Base-by-base conservation (phyloP, 306 rosid species). In the Gastrolobium bilobum region DNA sequence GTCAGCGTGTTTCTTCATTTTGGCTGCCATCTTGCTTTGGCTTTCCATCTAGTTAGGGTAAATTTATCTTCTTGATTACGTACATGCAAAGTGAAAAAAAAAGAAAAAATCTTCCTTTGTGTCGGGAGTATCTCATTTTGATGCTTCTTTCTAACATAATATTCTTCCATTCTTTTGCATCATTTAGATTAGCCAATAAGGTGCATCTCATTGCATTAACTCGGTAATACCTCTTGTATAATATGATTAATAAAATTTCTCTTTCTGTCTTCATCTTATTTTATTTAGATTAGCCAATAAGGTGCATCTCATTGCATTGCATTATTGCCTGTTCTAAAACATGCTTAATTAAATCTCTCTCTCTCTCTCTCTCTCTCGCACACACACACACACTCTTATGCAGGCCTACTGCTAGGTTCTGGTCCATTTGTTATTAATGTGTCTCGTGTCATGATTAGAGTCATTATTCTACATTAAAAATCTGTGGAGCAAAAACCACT, bases 1-100 rank as follows among this genome's bases (percentile, higher is more conserved):
- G 53, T 76, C 42, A 11, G 82, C 54, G 11, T 71, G 10, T 74
- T 74, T 73, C 53, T 47, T 75, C 40, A 38, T 53, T 81, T 74
- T n/a, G 69, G 52, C 50, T 44, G 29, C 54, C 30, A 62, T 76
- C 50, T 54, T 65, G 40, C 66, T 77, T 77, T 77, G 52, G 37
- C 64, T 11, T 47, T 33, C 34, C 58, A 7, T 64, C 35, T 33
- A 51, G 53, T 58, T 64, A 54, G 15, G 10, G 39, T 74, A 5
- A 51, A 38, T 38, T 52, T 64, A 51, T 76, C 11, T 51, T 63
- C 64, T 29, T 76, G 33, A 42, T 76, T 43, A 20, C 47, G 42
- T 3, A 30, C n/a, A n/a, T n/a, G n/a, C n/a, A n/a, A n/a, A n/a
- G n/a, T n/a, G n/a, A n/a, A 14, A 4, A 69, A 30, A 47, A 29